Conservation (phyloP, 352 stramenopile species). For the Phytophthora ramorum region DNA sequence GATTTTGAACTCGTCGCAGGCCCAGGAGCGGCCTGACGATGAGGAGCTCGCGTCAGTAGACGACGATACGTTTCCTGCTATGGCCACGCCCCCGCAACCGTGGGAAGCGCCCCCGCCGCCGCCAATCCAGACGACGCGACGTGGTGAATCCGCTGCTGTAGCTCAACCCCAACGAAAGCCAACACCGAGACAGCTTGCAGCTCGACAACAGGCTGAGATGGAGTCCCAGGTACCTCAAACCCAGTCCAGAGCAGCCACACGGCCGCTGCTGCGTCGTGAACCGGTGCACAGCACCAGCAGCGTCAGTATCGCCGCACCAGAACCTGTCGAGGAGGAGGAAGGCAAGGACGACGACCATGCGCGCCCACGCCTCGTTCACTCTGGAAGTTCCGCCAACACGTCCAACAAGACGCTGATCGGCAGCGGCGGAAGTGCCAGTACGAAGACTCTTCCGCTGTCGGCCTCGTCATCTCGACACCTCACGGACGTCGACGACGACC, state of each 20-base stretch:
- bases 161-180: slow-evolving; percentile 22
- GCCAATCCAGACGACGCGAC: slow-evolving; percentile 13
- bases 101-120: slow-evolving; percentile 10
- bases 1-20: slow-evolving; percentile 74
- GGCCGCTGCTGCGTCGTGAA: slow-evolving; percentile 27
- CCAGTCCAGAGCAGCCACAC: slow-evolving; percentile 26
- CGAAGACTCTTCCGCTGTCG: slow-evolving; percentile 60
- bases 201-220: slow-evolving; percentile 24
- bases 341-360: slow-evolving; percentile 37
- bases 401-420: slow-evolving; percentile 61
- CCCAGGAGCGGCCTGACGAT: slow-evolving; percentile 33
- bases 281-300: slow-evolving; percentile 40
- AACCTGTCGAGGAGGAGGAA: slow-evolving; percentile 31
- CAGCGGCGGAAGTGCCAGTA: slow-evolving; percentile 55
- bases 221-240: slow-evolving; percentile 20
- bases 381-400: slow-evolving; percentile 44
- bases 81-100: slow-evolving; percentile 7
- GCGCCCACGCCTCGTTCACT: slow-evolving; percentile 37
- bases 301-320: slow-evolving; percentile 27
- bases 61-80: slow-evolving; percentile 35
- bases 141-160: slow-evolving; percentile 3
- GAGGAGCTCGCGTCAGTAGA: slow-evolving; percentile 42
- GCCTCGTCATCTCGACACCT: slow-evolving; percentile 52
- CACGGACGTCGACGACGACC: slow-evolving; percentile 46
- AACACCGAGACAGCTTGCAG: slow-evolving; percentile 19